phyloP scores from a whole-genome alignment of 2,329 filamentous ascomycete genomes.

The Ceratocystis destructans region DNA sequence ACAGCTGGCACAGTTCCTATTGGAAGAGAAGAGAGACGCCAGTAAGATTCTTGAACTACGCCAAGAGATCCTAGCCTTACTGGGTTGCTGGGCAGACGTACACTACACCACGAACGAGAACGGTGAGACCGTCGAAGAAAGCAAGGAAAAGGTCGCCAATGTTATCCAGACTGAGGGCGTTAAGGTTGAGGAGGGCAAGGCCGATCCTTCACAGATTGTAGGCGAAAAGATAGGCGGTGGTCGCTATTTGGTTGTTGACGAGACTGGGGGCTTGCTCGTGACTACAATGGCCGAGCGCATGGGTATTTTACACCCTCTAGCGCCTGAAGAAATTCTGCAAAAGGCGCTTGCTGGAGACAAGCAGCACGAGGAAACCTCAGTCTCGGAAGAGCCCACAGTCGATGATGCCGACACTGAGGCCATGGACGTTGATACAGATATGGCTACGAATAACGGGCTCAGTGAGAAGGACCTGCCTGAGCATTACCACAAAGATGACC shows the following conservation, averaged over 20 bases:
- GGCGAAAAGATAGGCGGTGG: constrained; percentile 25
- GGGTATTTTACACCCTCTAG: constrained; percentile 53
- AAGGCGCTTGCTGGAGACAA: constrained; percentile 7
- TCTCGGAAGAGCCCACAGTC: background rate
- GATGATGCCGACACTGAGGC: background rate
- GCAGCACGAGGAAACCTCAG: background rate
- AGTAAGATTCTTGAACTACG: constrained; percentile 72
- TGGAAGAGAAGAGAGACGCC: constrained; percentile 62
- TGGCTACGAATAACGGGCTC: background rate
- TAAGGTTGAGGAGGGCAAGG: constrained; percentile 20
- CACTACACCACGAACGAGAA: constrained; percentile 47
- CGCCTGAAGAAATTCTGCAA: constrained; percentile 23
- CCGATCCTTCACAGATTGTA: constrained; percentile 10
- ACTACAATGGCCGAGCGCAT: constrained; percentile 80
- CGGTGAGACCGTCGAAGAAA: constrained; percentile 22
- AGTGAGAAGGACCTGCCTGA: constrained; percentile 10
- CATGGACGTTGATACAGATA: background rate
- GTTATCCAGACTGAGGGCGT: background rate
- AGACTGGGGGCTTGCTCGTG: constrained; percentile 69
- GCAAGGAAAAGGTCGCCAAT: constrained; percentile 19
- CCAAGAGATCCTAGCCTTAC: constrained; percentile 66
- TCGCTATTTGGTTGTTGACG: constrained; percentile 72
- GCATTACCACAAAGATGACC: constrained; percentile 31
- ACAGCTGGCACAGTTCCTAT: constrained; percentile 59
- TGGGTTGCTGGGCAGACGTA: constrained; percentile 82